Conservation (phyloP, 768 basidiomycete species). For the Tephrocybe rancida region DNA sequence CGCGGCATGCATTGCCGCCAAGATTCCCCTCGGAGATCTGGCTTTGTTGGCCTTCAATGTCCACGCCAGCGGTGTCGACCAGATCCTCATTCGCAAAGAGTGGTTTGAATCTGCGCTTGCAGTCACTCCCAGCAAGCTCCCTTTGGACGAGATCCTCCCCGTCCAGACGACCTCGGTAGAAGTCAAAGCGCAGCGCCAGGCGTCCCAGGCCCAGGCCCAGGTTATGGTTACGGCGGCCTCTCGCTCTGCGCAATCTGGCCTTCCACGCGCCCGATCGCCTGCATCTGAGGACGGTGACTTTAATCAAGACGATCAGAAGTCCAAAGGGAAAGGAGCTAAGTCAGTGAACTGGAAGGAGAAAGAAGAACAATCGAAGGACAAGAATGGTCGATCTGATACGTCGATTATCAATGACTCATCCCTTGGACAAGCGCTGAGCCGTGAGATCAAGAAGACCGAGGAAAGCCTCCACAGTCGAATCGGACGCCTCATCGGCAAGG, state of each 20-base stretch:
- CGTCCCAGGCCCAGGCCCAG: slow-evolving; percentile 17
- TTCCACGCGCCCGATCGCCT: slow-evolving; percentile 62
- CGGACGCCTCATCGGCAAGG: slow-evolving; percentile 78
- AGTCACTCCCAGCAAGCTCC: slow-evolving; percentile 63
- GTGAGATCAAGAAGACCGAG: slow-evolving; percentile 84
- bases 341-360: slow-evolving; percentile 57
- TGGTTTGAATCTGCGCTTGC: slow-evolving; percentile 77
- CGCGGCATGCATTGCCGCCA: slow-evolving; percentile 83
- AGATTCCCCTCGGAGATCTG: slow-evolving; percentile 72
- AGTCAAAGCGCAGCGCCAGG: slow-evolving; percentile 27
- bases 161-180: slow-evolving; percentile 22
- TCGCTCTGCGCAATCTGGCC: slow-evolving; percentile 23
- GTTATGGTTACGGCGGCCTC: slow-evolving; percentile 17
- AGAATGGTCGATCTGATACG: slow-evolving; percentile 33
- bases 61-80: slow-evolving; percentile 89
- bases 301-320: slow-evolving; percentile 59
- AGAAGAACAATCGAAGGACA: slow-evolving; percentile 38
- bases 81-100: slow-evolving; percentile 83
- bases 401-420: slow-evolving; percentile 50
- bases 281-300: slow-evolving; percentile 76
- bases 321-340: slow-evolving; percentile 62
- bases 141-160: slow-evolving; percentile 41
- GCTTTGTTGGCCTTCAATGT: slow-evolving; percentile 87
- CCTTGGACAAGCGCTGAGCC: slow-evolving; percentile 60
- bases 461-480: slow-evolving; percentile 77